Conservation (phyloP, 2,329 filamentous ascomycete genomes). For the Cladosporium sp. region DNA sequence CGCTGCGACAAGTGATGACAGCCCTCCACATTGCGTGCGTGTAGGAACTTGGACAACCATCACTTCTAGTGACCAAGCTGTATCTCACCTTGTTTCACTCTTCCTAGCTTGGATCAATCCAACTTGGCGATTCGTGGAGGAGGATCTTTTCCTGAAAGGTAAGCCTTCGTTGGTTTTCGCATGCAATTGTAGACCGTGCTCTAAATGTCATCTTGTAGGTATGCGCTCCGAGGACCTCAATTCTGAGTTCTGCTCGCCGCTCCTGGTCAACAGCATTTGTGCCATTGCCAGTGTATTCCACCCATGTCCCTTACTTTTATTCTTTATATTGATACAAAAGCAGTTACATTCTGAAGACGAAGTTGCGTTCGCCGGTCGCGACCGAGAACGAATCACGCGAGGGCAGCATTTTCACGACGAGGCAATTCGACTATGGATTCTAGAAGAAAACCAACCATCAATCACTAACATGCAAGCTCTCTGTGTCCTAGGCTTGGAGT, state of each 20-base stretch:
- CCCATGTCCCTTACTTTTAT: too few relatives aligned
- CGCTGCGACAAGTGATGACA: not conserved
- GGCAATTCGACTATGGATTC: conserved; percentile 12
- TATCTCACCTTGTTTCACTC: conserved; percentile 15
- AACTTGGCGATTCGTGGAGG: conserved; percentile 16
- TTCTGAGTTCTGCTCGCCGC: conserved; percentile 13
- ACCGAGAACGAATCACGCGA: conserved; percentile 13
- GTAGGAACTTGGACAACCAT: conserved; percentile 12
- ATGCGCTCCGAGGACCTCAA: conserved; percentile 8
- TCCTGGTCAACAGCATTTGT: conserved; percentile 15
- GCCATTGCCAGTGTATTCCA: conserved; percentile 15
- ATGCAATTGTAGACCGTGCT: not conserved
- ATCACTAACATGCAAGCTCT: conserved; percentile 15
- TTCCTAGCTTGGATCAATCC: conserved; percentile 17
- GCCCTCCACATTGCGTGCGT: conserved; percentile 1
- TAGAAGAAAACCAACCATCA: conserved; percentile 8
- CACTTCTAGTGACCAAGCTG: conserved; percentile 10
- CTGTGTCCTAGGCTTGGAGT: conserved; percentile 15
- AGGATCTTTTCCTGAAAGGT: conserved; percentile 16
- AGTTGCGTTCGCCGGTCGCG: conserved; percentile 1
- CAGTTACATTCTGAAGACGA: conserved; percentile 15
- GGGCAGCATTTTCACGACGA: conserved; percentile 16
- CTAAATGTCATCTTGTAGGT: not conserved
- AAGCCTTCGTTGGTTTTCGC: not conserved
- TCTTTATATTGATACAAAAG: not conserved